Evolutionary conservation across 768 basidiomycete species (phyloP).

Genomic region (Psilocybe tampanensis): DNA sequence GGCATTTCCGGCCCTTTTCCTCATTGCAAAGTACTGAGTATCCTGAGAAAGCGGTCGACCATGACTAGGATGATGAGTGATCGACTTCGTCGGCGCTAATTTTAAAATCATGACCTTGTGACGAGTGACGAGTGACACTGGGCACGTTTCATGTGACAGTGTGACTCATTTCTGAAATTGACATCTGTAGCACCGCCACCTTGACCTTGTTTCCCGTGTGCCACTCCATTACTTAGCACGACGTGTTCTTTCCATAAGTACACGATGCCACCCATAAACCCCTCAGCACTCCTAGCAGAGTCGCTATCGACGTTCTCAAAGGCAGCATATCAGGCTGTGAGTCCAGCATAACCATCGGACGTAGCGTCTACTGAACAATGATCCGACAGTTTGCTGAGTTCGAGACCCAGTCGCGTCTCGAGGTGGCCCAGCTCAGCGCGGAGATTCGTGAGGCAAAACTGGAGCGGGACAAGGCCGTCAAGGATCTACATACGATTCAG

Average conservation of each 20-base stretch:
- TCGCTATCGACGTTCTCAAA: constrained; percentile 31
- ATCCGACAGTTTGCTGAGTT: constrained; percentile 49
- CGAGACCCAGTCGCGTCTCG: constrained; percentile 56
- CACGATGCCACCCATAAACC: constrained; percentile 18
- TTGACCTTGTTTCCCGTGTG: not conserved
- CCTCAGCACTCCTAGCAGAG: constrained; percentile 29
- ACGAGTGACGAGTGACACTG: not conserved
- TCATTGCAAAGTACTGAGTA: too few species aligned
- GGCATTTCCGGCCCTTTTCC: too few species aligned
- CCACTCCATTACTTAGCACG: not conserved
- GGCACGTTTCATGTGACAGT: not conserved
- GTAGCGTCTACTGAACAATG: not conserved
- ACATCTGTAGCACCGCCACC: not conserved
- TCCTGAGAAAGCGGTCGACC: too few species aligned
- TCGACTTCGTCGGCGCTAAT: too few species aligned
- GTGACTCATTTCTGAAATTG: too few species aligned
- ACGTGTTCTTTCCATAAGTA: not conserved
- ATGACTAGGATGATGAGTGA: too few species aligned
- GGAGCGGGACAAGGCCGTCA: constrained; percentile 51
- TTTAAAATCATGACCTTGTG: too few species aligned
- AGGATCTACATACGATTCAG: constrained; percentile 44
- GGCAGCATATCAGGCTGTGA: constrained; percentile 30
- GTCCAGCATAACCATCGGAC: constrained; percentile 6
- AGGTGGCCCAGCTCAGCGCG: constrained; percentile 48
- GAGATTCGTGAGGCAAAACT: constrained; percentile 49